Conservation (phyloP, 2,329 filamentous ascomycete species). For the Fusarium brevicatenulatum region DNA sequence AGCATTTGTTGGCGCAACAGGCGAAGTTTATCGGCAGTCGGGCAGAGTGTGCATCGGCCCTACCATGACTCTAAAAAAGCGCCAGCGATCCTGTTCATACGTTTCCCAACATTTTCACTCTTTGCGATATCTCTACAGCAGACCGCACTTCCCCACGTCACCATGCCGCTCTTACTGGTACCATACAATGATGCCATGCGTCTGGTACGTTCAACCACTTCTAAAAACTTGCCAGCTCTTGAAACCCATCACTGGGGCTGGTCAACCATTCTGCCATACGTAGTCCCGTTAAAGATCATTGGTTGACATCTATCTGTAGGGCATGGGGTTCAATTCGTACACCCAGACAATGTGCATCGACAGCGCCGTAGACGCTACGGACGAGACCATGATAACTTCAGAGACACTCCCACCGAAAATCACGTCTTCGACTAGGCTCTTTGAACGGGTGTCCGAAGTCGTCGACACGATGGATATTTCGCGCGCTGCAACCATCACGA, state of each 20-base stretch:
- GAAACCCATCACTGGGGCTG: rapidly evolving
- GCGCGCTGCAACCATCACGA: background rate
- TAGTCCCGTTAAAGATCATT: rapidly evolving
- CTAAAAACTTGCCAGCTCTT: rapidly evolving
- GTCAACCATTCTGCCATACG: rapidly evolving
- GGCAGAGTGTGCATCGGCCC: rapidly evolving
- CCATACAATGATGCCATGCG: constrained; percentile 25
- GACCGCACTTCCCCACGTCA: rapidly evolving
- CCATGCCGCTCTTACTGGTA: constrained; percentile 3
- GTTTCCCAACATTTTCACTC: rapidly evolving
- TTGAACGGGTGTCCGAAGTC: background rate
- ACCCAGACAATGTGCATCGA: background rate
- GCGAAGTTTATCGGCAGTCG: background rate
- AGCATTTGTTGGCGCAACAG: background rate
- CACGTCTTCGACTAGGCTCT: background rate
- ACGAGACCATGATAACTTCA: background rate
- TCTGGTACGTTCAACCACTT: background rate
- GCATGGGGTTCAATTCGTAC: constrained; percentile 18
- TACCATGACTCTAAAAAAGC: background rate
- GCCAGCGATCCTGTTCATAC: too few relatives aligned
- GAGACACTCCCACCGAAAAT: background rate
- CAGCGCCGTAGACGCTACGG: background rate
- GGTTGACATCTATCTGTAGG: background rate
- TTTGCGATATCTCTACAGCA: background rate
- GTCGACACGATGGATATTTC: constrained; percentile 10